These are phyloP conservation scores for Plantago ovata DNA, from an alignment of 257 asterid genomes.

Conservation along the genomic window DNA sequence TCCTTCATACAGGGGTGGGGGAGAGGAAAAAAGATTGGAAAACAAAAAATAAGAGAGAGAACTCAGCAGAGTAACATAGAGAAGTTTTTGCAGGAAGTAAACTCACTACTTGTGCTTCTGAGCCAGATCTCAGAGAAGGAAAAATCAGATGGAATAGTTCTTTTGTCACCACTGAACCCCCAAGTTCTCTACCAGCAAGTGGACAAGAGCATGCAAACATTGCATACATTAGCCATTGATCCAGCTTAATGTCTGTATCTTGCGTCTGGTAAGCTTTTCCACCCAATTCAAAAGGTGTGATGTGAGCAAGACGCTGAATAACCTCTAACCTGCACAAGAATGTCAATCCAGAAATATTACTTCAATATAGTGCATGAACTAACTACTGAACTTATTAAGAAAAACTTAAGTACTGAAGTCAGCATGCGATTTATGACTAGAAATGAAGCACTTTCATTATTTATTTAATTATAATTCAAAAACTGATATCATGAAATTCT, in stretches of 20 bases:
- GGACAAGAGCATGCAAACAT: slow-evolving; percentile 98
- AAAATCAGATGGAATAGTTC: slow-evolving; percentile 92
- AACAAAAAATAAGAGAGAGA: no score
- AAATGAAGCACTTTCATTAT: no score
- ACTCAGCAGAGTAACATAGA: background rate
- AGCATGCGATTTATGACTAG: slow-evolving; percentile 7
- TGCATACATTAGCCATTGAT: slow-evolving; percentile 98
- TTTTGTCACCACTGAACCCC: slow-evolving; percentile 82
- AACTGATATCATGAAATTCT: no score
- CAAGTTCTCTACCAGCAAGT: slow-evolving; percentile 78
- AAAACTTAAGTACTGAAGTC: slow-evolving; percentile 16
- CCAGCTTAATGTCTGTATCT: slow-evolving; percentile 93
- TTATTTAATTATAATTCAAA: no score
- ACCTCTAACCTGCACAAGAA: slow-evolving; percentile 74
- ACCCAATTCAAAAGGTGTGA: slow-evolving; percentile 92
- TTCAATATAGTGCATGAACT: slow-evolving; percentile 7
- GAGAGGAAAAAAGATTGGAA: no score
- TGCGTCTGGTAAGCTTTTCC: slow-evolving; percentile 95
- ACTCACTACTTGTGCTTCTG: slow-evolving; percentile 87
- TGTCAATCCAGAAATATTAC: slow-evolving; percentile 12
- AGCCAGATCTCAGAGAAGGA: slow-evolving; percentile 92
- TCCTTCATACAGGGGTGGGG: no score
- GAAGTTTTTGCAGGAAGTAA: slow-evolving; percentile 18
- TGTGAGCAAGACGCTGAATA: slow-evolving; percentile 90
- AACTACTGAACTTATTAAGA: slow-evolving; percentile 17